Conservation (phyloP, 139 green algal species). For the Monoraphidium neglectum region DNA sequence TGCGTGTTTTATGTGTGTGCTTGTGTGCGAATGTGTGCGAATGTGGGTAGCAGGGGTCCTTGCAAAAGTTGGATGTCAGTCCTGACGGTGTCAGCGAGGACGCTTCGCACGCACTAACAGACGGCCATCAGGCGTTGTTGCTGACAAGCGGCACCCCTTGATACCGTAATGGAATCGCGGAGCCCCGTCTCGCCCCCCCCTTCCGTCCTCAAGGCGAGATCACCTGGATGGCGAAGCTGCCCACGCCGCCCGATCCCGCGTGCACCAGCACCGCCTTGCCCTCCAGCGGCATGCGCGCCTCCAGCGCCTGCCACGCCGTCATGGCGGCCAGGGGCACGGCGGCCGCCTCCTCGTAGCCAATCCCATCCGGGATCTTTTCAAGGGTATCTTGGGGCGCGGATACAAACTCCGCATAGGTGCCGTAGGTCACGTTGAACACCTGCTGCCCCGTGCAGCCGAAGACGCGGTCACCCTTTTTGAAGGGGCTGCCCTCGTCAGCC, state of each 20-base stretch:
- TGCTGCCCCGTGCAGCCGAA: not conserved
- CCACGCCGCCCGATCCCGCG: slow-evolving; percentile 42
- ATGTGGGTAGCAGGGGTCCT: too few relatives aligned
- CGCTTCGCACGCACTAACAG: too few relatives aligned
- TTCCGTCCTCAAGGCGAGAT: not conserved
- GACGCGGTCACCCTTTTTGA: not conserved
- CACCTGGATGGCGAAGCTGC: slow-evolving; percentile 45
- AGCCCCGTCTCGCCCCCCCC: too few relatives aligned
- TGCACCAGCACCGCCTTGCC: slow-evolving; percentile 51
- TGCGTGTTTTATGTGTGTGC: too few relatives aligned
- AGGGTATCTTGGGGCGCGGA: slow-evolving; percentile 17
- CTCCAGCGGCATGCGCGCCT: slow-evolving; percentile 37
- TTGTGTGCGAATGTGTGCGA: too few relatives aligned
- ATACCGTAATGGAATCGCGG: too few relatives aligned
- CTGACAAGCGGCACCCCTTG: too few relatives aligned
- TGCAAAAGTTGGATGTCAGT: too few relatives aligned
- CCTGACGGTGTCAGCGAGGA: too few relatives aligned
- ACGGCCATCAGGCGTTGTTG: too few relatives aligned
- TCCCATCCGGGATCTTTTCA: slow-evolving; percentile 12
- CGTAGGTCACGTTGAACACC: not conserved
- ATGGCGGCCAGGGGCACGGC: slow-evolving; percentile 39
- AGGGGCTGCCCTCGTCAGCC: slow-evolving; percentile 19
- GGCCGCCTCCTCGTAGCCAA: slow-evolving; percentile 35
- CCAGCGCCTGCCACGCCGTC: slow-evolving; percentile 49
- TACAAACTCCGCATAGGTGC: slow-evolving; percentile 43